Evolutionary conservation across 371 early-diverging fungal genomes (phyloP).

Genomic region (Mucor racemosus): DNA sequence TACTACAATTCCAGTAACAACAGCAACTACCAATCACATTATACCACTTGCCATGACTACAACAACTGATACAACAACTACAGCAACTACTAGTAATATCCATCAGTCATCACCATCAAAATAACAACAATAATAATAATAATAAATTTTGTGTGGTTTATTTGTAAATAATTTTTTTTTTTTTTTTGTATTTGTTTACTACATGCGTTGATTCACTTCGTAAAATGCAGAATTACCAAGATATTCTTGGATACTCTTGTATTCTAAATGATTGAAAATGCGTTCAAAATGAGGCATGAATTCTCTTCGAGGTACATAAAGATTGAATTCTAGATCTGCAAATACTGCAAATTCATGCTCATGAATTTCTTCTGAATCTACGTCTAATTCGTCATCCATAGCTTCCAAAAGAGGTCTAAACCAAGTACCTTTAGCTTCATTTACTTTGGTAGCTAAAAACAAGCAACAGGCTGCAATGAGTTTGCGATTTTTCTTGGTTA

Average conservation of each 20-base stretch:
- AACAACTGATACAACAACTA: not conserved
- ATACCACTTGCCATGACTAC: constrained; percentile 16
- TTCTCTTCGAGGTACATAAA: constrained; percentile 81
- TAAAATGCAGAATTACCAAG: constrained; percentile 56
- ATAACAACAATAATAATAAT: not conserved
- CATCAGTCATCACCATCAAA: not conserved
- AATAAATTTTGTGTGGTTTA: too few species aligned
- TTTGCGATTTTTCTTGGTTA: constrained; percentile 79
- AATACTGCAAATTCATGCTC: constrained; percentile 88
- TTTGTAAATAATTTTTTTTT: constrained; percentile 1
- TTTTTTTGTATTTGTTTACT: not conserved
- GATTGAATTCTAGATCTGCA: constrained; percentile 81
- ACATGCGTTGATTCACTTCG: constrained; percentile 22
- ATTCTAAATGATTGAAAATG: constrained; percentile 57
- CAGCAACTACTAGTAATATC: too few species aligned
- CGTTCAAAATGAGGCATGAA: constrained; percentile 89
- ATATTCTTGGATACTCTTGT: constrained; percentile 59
- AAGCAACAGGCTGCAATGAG: constrained; percentile 84
- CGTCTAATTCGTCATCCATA: constrained; percentile 62
- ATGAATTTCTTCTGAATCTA: constrained; percentile 78
- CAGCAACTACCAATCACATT: not conserved
- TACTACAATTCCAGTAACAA: not conserved
- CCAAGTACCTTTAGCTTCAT: constrained; percentile 78
- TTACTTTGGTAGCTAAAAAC: constrained; percentile 81
- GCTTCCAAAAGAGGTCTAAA: constrained; percentile 45